Base-by-base conservation (phyloP, 192 early-diverging fungal genomes). In the Coemansia sp. region DNA sequence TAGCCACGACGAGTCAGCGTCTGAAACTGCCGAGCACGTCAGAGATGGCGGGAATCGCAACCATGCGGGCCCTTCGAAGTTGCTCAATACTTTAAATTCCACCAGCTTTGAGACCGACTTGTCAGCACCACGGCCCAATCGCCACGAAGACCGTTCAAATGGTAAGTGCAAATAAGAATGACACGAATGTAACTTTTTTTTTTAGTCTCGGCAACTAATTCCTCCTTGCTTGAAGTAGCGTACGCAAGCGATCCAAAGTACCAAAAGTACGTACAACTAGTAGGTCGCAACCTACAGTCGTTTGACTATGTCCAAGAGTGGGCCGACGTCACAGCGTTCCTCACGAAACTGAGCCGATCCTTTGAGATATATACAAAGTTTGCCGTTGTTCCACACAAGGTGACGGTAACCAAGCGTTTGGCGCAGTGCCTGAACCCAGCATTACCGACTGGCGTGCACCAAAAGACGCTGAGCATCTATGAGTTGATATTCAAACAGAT, bases 401-500 rank as follows among this genome's bases (percentile, higher is more conserved):
- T 92, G 17, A 84, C 91, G 5, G 89, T 98, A 9, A 89, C 93
- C 39, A 97, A 97, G 83, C 88, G 96, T 25, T 78, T 98, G 23
- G 96, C 94, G 5, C 96, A 98, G 63, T 96, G 93, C 36, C 87
- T 98, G 62, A 98, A 97, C 74, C 96, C 94, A 10, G 95, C 93
- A 32, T 75, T 98, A 34, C 96, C 96, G 0, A 89, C 94, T 25
- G 96, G 96, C 17, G 94, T 98, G 14, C 96, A 98, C 74, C 93
- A 95, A 78, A 96, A 95, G 76, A 91, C 94, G 7, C 67, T 98
- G 59, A 90, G 94, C 51, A 90, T 95, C 3, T 98, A 97, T 74
- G 84, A 82, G 15, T 88, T 90, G 48, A 88, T 98, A 41, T 87
- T 95, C 62, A 74, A 85, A 15, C 89, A 85, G 27, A 92, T 87